Percentiles rank a stretch among this genome's conserved stretches.
Conservation (phyloP, 1,139 yeast genomes). For the Debaryomyces udenii region DNA sequence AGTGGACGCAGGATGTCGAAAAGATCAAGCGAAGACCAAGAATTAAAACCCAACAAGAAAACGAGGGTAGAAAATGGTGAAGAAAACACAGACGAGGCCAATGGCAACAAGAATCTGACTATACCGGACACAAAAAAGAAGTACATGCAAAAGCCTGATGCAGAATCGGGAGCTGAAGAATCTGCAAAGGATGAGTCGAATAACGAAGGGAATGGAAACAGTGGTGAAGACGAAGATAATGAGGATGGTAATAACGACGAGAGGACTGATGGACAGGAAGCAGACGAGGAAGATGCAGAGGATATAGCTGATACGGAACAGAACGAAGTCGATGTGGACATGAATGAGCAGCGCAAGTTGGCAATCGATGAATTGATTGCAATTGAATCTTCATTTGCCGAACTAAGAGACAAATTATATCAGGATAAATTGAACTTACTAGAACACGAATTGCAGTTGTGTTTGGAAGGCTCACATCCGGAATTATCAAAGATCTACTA, state of each 20-base stretch:
- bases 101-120: slow-evolving; percentile 15
- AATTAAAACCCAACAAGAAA: slow-evolving; percentile 15
- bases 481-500: slow-evolving; percentile 68
- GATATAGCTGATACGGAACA: slow-evolving; percentile 31
- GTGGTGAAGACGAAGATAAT: slow-evolving; percentile 13
- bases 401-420: slow-evolving; percentile 74
- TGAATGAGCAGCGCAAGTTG: slow-evolving; percentile 55
- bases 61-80: slow-evolving; percentile 13
- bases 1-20: slow-evolving; percentile 6
- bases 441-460: slow-evolving; percentile 82
- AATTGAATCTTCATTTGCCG: slow-evolving; percentile 85
- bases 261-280: slow-evolving; percentile 22
- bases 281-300: slow-evolving; percentile 20
- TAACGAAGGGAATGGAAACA: slow-evolving; percentile 16
- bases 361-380: slow-evolving; percentile 72
- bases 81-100: slow-evolving; percentile 16
- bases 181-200: slow-evolving; percentile 15
- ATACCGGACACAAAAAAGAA: slow-evolving; percentile 10
- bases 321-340: slow-evolving; percentile 40
- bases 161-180: slow-evolving; percentile 12
- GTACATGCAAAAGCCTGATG: slow-evolving; percentile 4
- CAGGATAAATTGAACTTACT: slow-evolving; percentile 74
- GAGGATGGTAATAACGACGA: slow-evolving; percentile 19
- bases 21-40: slow-evolving; percentile 6
- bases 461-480: slow-evolving; percentile 90